Percentiles rank a stretch among this genome's conserved stretches.
Conservation (phyloP, 1,284 basidiomycete species). For the Heterobasidion occidentale region DNA sequence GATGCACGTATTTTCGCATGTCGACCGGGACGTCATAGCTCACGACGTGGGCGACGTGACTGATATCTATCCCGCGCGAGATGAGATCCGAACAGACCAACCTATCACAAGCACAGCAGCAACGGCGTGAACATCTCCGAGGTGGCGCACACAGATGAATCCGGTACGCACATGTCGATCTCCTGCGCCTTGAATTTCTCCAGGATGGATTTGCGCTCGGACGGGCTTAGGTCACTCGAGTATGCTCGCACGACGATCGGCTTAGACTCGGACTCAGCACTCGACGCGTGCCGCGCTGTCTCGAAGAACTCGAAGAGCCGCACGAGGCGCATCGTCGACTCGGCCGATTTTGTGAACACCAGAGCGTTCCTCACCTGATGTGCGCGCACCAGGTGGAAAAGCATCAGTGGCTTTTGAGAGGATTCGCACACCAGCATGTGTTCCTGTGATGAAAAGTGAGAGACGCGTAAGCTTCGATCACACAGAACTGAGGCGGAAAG, state of each 20-base stretch:
- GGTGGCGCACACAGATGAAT: neutral
- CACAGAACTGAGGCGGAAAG: neutral
- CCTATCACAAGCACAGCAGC: constrained; percentile 30
- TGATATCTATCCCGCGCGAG: constrained; percentile 95
- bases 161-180: constrained; percentile 67
- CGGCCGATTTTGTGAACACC: constrained; percentile 94
- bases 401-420: constrained; percentile 80
- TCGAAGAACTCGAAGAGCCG: constrained; percentile 82
- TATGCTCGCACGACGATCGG: constrained; percentile 58
- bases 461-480: neutral
- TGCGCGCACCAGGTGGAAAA: constrained; percentile 79
- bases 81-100: constrained; percentile 94
- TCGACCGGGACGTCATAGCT: constrained; percentile 96
- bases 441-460: constrained; percentile 45
- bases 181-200: constrained; percentile 77
- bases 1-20: constrained; percentile 95
- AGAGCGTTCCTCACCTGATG: constrained; percentile 63
- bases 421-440: constrained; percentile 81
- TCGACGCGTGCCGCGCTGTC: constrained; percentile 28
- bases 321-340: constrained; percentile 81
- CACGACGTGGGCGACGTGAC: constrained; percentile 85
- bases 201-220: constrained; percentile 73
- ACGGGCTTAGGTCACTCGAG: constrained; percentile 77
- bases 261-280: constrained; percentile 13
- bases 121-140: neutral